Conservation (phyloP, 176 grass and related monocot genomes). For the Leersia perrieri region DNA sequence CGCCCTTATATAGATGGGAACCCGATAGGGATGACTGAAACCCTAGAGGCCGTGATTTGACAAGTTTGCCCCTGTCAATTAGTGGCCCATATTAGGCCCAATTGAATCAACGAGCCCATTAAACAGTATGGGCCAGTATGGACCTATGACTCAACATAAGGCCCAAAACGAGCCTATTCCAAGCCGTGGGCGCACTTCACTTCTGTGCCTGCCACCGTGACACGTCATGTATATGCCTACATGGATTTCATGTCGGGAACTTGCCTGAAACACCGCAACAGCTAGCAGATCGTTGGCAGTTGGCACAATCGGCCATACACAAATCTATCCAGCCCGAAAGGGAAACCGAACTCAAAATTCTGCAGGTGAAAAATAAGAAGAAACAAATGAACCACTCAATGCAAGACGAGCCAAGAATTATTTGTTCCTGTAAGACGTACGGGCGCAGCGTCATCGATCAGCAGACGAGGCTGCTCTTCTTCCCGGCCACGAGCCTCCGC, state of each 20-base stretch:
- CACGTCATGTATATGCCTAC: too few relatives aligned
- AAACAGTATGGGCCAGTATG: neutral
- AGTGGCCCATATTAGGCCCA: neutral
- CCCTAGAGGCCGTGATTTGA: neutral
- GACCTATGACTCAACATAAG: too few relatives aligned
- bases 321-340: neutral
- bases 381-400: neutral
- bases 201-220: too few relatives aligned
- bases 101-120: neutral
- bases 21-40: neutral
- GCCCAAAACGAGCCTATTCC: neutral
- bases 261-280: neutral
- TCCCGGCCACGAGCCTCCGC: slow-evolving; percentile 59
- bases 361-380: neutral
- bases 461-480: slow-evolving; percentile 63
- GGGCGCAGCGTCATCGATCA: neutral
- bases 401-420: neutral
- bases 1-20: neutral
- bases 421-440: neutral
- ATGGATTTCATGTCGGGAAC: neutral
- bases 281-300: neutral
- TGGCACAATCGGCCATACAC: neutral
- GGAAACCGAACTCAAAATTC: neutral
- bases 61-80: neutral
- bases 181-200: too few relatives aligned